phyloP scores from a whole-genome alignment of 2,329 filamentous ascomycete species.

The Arachnomyces sp. region DNA sequence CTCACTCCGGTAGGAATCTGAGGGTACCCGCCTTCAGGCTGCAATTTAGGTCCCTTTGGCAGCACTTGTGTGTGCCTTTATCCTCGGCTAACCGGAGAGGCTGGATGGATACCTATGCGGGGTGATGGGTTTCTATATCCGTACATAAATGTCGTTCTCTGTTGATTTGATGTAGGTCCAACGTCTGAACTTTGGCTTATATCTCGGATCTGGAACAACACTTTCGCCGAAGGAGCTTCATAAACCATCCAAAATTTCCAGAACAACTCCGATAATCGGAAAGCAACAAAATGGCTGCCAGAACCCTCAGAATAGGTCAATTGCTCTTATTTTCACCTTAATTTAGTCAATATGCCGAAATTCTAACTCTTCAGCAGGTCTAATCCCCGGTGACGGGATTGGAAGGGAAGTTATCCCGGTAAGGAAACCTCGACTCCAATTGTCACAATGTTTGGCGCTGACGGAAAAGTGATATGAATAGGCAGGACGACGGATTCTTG shows the following conservation, averaged over 20 bases:
- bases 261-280: conserved; percentile 24
- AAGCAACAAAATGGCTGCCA: conserved; percentile 48
- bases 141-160: too few species aligned
- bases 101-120: too few species aligned
- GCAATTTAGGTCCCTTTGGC: too few species aligned
- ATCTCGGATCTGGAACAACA: conserved; percentile 13
- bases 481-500: conserved; percentile 80
- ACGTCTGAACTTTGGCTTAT: too few species aligned
- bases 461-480: conserved; percentile 17
- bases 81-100: too few species aligned
- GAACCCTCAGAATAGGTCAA: conserved; percentile 62
- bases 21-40: too few species aligned
- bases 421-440: conserved; percentile 14
- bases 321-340: conserved; percentile 11
- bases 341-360: background rate
- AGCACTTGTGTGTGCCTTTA: too few species aligned
- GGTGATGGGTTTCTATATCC: too few species aligned
- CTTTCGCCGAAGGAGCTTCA: conserved; percentile 2
- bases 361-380: conserved; percentile 49
- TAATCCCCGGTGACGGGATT: conserved; percentile 97
- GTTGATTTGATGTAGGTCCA: too few species aligned
- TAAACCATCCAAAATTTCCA: conserved; percentile 8
- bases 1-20: too few species aligned
- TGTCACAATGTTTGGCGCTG: conserved; percentile 1
- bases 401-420: conserved; percentile 95